Conservation (phyloP, 2,329 filamentous ascomycete genomes). For the Arthrobotrys sinensis region DNA sequence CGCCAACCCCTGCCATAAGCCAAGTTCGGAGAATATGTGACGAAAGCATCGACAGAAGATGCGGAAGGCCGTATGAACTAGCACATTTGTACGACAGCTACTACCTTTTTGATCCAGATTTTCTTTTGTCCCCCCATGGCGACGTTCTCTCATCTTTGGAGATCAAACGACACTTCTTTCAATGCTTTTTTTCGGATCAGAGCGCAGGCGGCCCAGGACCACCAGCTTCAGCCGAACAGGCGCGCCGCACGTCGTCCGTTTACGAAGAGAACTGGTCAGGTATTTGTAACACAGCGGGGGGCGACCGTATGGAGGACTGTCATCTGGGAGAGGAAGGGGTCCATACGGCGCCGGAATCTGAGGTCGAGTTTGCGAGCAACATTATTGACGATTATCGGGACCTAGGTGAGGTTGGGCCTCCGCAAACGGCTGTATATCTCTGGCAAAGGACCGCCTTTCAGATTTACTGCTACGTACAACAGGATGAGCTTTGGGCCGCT, state of each 20-base stretch:
- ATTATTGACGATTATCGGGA: background rate
- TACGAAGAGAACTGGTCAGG: background rate
- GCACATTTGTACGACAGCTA: slow-evolving; percentile 8
- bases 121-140: background rate
- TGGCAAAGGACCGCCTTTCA: background rate
- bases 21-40: background rate
- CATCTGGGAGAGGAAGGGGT: background rate
- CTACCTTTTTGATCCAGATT: slow-evolving; percentile 15
- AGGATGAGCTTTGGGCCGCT: background rate
- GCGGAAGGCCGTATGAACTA: slow-evolving; percentile 18
- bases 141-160: slow-evolving; percentile 7
- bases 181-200: slow-evolving; percentile 6
- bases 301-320: background rate
- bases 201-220: too few species aligned
- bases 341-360: background rate
- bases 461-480: background rate
- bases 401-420: too few species aligned
- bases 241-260: background rate
- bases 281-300: background rate
- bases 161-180: slow-evolving; percentile 30
- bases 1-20: background rate
- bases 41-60: slow-evolving; percentile 7
- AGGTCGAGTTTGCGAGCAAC: background rate
- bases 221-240: background rate
- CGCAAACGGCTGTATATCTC: background rate